phyloP scores from a whole-genome alignment of 1,139 yeast species.

The Candida glucosophila region DNA sequence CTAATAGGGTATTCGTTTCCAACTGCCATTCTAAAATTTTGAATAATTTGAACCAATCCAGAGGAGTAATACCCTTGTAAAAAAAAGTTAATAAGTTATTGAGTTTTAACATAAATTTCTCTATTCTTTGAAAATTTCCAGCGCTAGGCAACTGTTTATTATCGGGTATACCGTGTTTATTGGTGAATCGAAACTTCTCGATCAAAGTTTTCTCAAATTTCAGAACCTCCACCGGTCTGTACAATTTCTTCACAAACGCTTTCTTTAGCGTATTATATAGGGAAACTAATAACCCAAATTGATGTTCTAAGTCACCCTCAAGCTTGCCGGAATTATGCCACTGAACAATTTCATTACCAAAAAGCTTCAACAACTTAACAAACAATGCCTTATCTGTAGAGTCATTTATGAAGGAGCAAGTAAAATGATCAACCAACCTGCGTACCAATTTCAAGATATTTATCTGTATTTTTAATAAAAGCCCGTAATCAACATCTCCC shows the following conservation, averaged over 20 bases:
- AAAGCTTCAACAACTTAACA: constrained; percentile 57
- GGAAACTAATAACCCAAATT: constrained; percentile 42
- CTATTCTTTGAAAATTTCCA: constrained; percentile 38
- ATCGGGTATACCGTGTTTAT: constrained; percentile 39
- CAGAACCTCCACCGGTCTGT: constrained; percentile 50
- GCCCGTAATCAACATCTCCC: constrained; percentile 45
- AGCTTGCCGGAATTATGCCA: constrained; percentile 57
- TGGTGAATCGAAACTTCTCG: constrained; percentile 32
- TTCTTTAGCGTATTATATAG: constrained; percentile 66
- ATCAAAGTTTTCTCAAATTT: constrained; percentile 32
- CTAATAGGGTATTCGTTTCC: constrained; percentile 47
- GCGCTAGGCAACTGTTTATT: constrained; percentile 41
- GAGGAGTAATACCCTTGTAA: constrained; percentile 50
- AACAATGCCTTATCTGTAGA: constrained; percentile 51
- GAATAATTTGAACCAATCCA: constrained; percentile 75
- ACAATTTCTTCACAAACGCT: constrained; percentile 67
- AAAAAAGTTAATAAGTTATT: constrained; percentile 57
- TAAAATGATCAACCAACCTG: constrained; percentile 65
- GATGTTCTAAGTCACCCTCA: constrained; percentile 30
- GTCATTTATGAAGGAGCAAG: constrained; percentile 68
- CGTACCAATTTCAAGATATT: constrained; percentile 75
- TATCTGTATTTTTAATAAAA: constrained; percentile 63
- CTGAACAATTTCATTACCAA: constrained; percentile 62
- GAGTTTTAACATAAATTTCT: constrained; percentile 52
- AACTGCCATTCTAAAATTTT: constrained; percentile 66